These are phyloP conservation scores for Cladosporium sp. DNA, from an alignment of 2,329 filamentous ascomycete genomes.

Conservation along the genomic window DNA sequence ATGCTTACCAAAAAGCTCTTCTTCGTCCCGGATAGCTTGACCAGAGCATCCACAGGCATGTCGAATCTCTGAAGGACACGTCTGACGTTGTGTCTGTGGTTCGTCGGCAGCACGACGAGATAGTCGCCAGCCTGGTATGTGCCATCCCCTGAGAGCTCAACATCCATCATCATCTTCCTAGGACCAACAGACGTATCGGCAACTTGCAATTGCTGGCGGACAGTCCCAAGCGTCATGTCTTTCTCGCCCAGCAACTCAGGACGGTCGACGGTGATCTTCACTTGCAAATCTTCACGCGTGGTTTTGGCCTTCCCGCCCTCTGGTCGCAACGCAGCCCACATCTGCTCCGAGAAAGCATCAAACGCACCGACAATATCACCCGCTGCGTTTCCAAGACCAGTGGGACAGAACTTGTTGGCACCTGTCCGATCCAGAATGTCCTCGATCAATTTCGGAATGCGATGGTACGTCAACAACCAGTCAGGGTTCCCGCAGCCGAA, in stretches of 20 bases:
- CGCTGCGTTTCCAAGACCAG: conserved; percentile 41
- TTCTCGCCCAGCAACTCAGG: conserved; percentile 18
- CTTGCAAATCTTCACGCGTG: neutral
- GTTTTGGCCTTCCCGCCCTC: neutral
- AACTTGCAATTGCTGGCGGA: conserved; percentile 56
- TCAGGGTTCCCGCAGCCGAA: conserved; percentile 48
- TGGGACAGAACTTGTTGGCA: conserved; percentile 33
- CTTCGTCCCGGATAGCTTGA: conserved; percentile 24
- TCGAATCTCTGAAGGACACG: conserved; percentile 65
- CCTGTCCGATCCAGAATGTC: conserved; percentile 37
- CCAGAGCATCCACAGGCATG: conserved; percentile 64
- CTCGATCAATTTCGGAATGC: conserved; percentile 44
- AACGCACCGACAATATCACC: conserved; percentile 45
- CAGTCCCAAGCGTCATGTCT: conserved; percentile 44
- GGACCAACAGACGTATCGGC: conserved; percentile 54
- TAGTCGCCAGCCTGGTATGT: conserved; percentile 63
- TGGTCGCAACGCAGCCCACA: conserved; percentile 11
- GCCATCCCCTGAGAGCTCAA: conserved; percentile 47
- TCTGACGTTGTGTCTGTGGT: conserved; percentile 53
- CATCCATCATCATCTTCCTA: conserved; percentile 57
- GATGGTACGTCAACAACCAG: conserved; percentile 47
- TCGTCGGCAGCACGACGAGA: conserved; percentile 50
- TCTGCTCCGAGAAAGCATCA: conserved; percentile 38
- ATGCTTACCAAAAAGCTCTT: conserved; percentile 22
- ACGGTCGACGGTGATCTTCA: conserved; percentile 4